These are phyloP conservation scores for Backusella morwellensis DNA, from an alignment of 192 early-diverging fungal genomes.

Conservation along the genomic window DNA sequence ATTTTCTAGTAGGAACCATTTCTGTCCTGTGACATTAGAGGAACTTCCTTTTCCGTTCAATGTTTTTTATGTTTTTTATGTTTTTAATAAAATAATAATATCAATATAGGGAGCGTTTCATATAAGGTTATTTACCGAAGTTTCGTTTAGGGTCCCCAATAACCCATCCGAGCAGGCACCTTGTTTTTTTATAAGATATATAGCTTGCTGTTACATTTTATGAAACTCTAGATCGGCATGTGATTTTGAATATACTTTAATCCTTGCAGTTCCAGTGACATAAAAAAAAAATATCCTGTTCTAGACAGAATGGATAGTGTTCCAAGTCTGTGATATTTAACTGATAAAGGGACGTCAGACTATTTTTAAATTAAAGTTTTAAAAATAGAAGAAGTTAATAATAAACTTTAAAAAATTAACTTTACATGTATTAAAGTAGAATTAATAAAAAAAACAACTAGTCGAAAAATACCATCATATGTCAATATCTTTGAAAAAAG, in stretches of 20 bases:
- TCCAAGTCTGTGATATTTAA: neutral
- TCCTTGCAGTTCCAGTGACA: neutral
- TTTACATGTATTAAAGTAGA: neutral
- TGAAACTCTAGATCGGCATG: neutral
- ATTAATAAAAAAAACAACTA: neutral
- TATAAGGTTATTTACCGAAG: neutral
- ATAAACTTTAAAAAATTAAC: neutral
- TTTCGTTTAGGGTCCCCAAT: neutral
- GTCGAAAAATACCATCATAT: neutral
- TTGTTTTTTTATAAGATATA: neutral
- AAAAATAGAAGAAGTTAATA: slow-evolving; percentile 1
- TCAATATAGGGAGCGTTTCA: neutral
- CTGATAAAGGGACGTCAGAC: neutral
- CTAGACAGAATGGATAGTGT: neutral
- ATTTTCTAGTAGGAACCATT: neutral
- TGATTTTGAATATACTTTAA: neutral
- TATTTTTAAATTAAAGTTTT: neutral
- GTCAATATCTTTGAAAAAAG: neutral
- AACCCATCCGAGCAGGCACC: neutral
- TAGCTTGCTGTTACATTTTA: neutral
- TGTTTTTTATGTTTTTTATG: neutral
- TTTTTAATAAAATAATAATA: neutral
- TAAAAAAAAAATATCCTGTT: neutral
- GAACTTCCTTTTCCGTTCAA: neutral
- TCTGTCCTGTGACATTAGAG: neutral